These are phyloP conservation scores for Pinus tabuliformis DNA, from an alignment of 75 land plant genomes.

Conservation along the genomic window DNA sequence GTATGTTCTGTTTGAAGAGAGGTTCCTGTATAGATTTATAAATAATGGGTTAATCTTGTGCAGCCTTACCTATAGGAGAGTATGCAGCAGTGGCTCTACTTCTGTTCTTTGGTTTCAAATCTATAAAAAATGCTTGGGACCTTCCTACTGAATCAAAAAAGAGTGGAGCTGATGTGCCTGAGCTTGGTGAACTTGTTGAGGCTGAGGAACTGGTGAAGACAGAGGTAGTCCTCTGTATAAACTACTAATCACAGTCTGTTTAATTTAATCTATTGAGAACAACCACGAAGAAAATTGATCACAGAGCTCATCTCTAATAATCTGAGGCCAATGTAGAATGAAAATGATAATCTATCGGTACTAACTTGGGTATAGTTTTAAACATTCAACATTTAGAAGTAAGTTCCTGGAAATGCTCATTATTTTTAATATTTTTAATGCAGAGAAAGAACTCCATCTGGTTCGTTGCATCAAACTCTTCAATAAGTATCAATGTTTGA, in stretches of 20 bases:
- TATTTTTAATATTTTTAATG: background rate
- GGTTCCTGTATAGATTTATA: background rate
- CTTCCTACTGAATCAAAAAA: constrained; percentile 50
- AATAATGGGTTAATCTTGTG: constrained; percentile 5
- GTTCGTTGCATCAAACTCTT: background rate
- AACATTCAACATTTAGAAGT: background rate
- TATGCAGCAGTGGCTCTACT: constrained; percentile 95
- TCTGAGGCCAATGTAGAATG: background rate
- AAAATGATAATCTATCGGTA: background rate
- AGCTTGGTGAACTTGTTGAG: constrained; percentile 86
- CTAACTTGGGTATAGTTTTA: background rate
- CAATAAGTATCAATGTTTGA: background rate
- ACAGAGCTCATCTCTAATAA: background rate
- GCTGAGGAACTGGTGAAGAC: constrained; percentile 96
- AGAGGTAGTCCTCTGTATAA: constrained; percentile 26
- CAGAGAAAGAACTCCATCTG: background rate
- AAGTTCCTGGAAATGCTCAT: too few relatives aligned
- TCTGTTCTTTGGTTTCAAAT: constrained; percentile 82
- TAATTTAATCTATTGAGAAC: background rate
- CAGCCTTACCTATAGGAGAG: constrained; percentile 97
- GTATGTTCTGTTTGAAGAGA: background rate
- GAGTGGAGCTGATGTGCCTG: constrained; percentile 31
- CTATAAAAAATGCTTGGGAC: constrained; percentile 94
- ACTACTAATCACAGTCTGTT: too few relatives aligned
- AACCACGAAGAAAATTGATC: background rate